Base-by-base conservation (phyloP, 495 filamentous ascomycete genomes). In the Penicillium argentinense region DNA sequence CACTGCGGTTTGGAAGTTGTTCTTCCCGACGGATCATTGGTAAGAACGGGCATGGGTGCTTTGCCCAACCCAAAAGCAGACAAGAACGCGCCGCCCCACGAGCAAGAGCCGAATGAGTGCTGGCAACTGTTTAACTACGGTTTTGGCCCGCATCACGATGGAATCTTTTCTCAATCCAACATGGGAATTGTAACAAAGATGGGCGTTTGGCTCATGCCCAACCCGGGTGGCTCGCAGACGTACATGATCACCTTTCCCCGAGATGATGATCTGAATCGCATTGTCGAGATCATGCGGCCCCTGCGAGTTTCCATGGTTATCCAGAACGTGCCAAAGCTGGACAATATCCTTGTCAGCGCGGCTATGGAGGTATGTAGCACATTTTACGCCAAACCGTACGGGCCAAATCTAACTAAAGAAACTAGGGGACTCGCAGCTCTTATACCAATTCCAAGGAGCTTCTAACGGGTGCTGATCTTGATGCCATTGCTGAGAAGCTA, bases 21-120 rank as follows among this genome's bases (percentile, higher is more conserved):
- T 6, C 57, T 82, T 5, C 80, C 81, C 0, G 73, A 67, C 13
- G 80, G 78, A 12, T 72, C 77, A 51, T 44, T 82, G 1, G 42
- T 83, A 7, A 62, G 80, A 3, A 84, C 79, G 0, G 80, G 80
- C 1, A 83, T 84, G 79, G 80, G 80, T 4, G 79, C 78, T 60
- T 14, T 49, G 14, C 38, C 28, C 4, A 21, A 36, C 4, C 28
- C 37, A n/a, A 3, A 26, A 17, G 8, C 8, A 13, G 16, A 9
- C 19, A 13, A 28, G 25, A 3, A 17, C 25, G 34, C 9, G 11
- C 11, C 3, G 17, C 17, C 9, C 4, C 16, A 14, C 17, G 18
- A 49, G 6, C 37, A 49, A 9, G 21, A 41, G 25, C 27, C 25
- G 11, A 49, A 49, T 26, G 21, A 51, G 34, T 40, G 34, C 30